Evolutionary conservation across 495 filamentous ascomycete species (phyloP).

Genomic region (Penicillium riverlandense): DNA sequence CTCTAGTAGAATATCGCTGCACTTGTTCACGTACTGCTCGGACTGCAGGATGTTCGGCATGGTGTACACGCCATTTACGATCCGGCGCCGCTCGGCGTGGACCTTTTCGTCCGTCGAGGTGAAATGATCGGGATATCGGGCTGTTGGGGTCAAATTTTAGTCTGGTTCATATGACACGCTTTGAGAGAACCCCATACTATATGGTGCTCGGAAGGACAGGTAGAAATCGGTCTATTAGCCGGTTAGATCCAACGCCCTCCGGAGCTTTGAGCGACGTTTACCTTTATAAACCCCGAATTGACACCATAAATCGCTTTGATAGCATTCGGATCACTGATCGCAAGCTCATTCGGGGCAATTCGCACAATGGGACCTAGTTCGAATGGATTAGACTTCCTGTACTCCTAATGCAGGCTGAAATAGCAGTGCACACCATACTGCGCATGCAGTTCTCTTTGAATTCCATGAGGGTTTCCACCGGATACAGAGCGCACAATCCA

Average conservation of each 20-base stretch:
- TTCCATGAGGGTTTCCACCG: slow-evolving; percentile 6
- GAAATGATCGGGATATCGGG: slow-evolving; percentile 14
- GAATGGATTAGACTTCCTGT: neutral
- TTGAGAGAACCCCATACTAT: slow-evolving; percentile 3
- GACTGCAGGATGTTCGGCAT: slow-evolving; percentile 23
- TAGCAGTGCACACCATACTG: slow-evolving; percentile 10
- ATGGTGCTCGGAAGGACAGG: slow-evolving; percentile 7
- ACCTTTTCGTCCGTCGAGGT: slow-evolving; percentile 13
- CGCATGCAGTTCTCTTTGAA: slow-evolving; percentile 9
- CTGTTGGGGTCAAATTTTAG: neutral
- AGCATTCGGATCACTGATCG: slow-evolving; percentile 16
- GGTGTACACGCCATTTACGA: slow-evolving; percentile 23
- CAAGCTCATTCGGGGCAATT: slow-evolving; percentile 24
- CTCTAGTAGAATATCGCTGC: slow-evolving; percentile 15
- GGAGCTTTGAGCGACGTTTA: neutral
- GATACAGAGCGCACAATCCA: slow-evolving; percentile 8
- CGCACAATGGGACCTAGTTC: slow-evolving; percentile 14
- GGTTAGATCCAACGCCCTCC: neutral
- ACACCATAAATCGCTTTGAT: slow-evolving; percentile 22
- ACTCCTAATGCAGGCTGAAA: neutral
- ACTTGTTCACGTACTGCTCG: slow-evolving; percentile 20
- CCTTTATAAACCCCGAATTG: slow-evolving; percentile 15
- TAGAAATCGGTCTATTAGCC: slow-evolving; percentile 10
- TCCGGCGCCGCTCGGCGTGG: slow-evolving; percentile 20
- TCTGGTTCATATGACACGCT: neutral